Base-by-base conservation (phyloP, 148 eudicot genomes). In the Diospyros lotus region DNA sequence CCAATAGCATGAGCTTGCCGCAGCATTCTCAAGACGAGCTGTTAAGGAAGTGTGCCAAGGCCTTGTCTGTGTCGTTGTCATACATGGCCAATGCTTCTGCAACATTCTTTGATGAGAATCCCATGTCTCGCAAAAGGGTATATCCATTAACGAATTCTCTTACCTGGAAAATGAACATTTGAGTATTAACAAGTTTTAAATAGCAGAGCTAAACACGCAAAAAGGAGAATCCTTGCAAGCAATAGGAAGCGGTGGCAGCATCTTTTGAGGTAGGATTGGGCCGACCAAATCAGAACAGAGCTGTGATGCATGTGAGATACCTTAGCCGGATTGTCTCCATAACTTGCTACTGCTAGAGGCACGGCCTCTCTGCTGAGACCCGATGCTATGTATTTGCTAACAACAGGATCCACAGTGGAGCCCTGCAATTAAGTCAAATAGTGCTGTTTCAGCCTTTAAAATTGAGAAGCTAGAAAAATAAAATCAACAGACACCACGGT, bases 311-410 rank as follows among this genome's bases (percentile, higher is more conserved):
- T 5, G 5, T 39, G 15, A 28, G 64, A 0, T 81, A 91, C 98
- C 96, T 91, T 93, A 58, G 86, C 74, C 60, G 97, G 97, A 82
- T 95, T 89, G 77, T 95, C 98, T 69, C 98, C 98, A 67, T 81
- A 92, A 77, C 88, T 83, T 76, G 93, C 96, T 63, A 95, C 89
- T 41, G 98, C 98, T 54, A 89, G 71, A 60, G 92, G 85, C 81
- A 90, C 98, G 62, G 91, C 94, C 82, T 95, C 97, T 74, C 94
- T 84, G 80, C 84, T 95, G 59, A 92, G 93, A 70, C 98, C 98
- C n/a, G 86, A 82, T 72, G 93, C 87, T 68, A 90, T 74, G 80
- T 92, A 92, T 77, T 88, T 95, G 88, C 82, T 84, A 79, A 90
- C 89, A 52, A 92, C 78, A n/a, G 96, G 97, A 89, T 95, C 96